These are phyloP conservation scores for Tarenaya hassleriana DNA, from an alignment of 345 rosid genomes.

Conservation along the genomic window DNA sequence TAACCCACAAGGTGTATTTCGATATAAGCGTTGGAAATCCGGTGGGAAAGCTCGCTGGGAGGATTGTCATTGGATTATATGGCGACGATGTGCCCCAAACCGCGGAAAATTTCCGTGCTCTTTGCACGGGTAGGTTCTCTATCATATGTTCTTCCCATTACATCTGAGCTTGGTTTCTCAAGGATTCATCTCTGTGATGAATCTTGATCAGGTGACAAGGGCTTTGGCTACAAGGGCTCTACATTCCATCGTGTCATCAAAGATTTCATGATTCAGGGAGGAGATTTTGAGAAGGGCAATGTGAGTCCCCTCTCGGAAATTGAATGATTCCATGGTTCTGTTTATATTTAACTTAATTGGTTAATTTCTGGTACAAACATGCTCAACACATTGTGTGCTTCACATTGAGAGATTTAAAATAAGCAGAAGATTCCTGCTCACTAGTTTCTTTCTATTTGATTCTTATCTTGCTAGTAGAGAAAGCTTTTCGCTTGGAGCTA, in stretches of 20 bases:
- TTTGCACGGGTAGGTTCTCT: constrained; percentile 69
- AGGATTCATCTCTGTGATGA: constrained; percentile 7
- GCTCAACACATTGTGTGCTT: too few relatives aligned
- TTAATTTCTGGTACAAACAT: too few relatives aligned
- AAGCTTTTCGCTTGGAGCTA: too few relatives aligned
- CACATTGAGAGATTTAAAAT: too few relatives aligned
- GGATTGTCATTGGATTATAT: constrained; percentile 82
- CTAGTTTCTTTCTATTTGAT: too few relatives aligned
- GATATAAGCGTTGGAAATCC: constrained; percentile 95
- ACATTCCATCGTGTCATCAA: constrained; percentile 84
- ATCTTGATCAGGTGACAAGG: constrained; percentile 71
- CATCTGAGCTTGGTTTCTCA: constrained; percentile 4
- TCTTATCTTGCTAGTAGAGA: too few relatives aligned
- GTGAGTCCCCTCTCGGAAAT: constrained; percentile 34
- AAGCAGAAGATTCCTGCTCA: too few relatives aligned
- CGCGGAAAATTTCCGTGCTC: constrained; percentile 87
- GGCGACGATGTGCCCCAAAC: constrained; percentile 98
- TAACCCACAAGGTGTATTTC: constrained; percentile 82
- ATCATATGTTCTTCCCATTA: not conserved
- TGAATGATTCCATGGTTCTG: not conserved
- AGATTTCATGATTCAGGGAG: constrained; percentile 99
- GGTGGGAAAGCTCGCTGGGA: constrained; percentile 76
- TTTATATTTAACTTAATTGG: too few relatives aligned
- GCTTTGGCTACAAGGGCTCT: constrained; percentile 87
- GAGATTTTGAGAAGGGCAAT: constrained; percentile 96